phyloP scores from a whole-genome alignment of 768 basidiomycete species.

The Nidularia pulvinata region DNA sequence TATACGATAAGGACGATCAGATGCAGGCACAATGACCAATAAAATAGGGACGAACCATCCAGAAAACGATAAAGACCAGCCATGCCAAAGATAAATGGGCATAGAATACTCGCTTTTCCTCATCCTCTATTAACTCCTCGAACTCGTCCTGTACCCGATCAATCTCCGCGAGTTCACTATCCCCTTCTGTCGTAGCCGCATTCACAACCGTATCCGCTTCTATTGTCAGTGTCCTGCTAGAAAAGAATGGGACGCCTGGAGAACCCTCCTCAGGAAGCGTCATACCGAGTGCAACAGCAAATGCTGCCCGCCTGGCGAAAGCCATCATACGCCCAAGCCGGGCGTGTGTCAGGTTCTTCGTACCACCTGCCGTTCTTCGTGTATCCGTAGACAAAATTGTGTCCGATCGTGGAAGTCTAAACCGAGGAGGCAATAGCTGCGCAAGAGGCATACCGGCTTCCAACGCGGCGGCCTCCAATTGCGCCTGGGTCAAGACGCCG shows the following conservation, averaged over 20 bases:
- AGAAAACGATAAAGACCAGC: conserved; percentile 71
- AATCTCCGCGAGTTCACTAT: conserved; percentile 3
- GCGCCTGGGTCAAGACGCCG: conserved; percentile 49
- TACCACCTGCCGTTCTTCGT: not conserved
- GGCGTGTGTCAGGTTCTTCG: conserved; percentile 46
- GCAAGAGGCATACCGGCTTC: conserved; percentile 67
- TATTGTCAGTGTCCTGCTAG: no score
- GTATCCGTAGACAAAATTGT: not conserved
- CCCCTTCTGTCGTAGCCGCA: conserved; percentile 4
- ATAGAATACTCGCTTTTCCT: conserved; percentile 56
- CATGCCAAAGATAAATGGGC: conserved; percentile 58
- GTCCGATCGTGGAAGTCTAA: conserved; percentile 14
- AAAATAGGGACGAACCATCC: conserved; percentile 49
- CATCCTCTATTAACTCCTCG: conserved; percentile 23
- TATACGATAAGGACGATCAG: conserved; percentile 13
- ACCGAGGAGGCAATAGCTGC: conserved; percentile 42
- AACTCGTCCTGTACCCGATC: conserved; percentile 27
- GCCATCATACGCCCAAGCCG: conserved; percentile 57
- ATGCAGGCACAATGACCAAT: not conserved
- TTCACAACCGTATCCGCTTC: conserved; percentile 1
- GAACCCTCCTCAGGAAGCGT: conserved; percentile 3
- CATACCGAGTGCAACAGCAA: conserved; percentile 30
- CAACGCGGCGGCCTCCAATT: conserved; percentile 62
- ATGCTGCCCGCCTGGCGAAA: conserved; percentile 50
- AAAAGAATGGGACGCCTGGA: not conserved